Evolutionary conservation across 257 asterid species (phyloP).

Genomic region (Anisodus acutangulus): DNA sequence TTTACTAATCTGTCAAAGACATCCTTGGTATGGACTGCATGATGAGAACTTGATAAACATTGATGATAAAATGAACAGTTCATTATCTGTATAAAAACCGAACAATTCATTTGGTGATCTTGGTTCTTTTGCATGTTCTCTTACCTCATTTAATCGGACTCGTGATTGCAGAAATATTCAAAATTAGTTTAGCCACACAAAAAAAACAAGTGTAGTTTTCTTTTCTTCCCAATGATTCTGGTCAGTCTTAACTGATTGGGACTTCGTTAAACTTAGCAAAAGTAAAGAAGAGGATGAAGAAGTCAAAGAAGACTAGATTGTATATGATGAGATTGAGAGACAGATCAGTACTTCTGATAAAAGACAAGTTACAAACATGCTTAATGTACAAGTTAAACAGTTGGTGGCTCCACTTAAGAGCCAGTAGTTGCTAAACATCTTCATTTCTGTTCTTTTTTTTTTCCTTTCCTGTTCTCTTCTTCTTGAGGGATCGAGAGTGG

Average conservation of each 20-base stretch:
- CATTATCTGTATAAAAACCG: neutral
- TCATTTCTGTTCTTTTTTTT: neutral
- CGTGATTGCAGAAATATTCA: neutral
- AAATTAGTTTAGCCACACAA: neutral
- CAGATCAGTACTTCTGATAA: neutral
- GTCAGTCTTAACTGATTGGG: neutral
- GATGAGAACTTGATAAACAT: neutral
- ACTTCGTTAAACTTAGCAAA: neutral
- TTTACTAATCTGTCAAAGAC: neutral
- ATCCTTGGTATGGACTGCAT: conserved; percentile 11
- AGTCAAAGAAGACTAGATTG: neutral
- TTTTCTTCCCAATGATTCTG: neutral
- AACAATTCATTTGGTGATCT: neutral
- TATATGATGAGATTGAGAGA: neutral
- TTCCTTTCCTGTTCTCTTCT: neutral
- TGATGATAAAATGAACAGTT: neutral
- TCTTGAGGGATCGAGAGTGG: neutral
- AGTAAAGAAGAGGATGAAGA: neutral
- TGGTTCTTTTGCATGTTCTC: neutral
- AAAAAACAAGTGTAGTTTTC: neutral
- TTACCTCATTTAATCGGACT: neutral
- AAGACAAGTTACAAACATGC: neutral
- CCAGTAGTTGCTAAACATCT: neutral
- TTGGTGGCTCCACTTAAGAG: neutral
- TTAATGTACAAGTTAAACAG: neutral